Evolutionary conservation across 2,329 filamentous ascomycete species (phyloP), one percentile per base, ranked within the genome.

Genomic region (Diplodia intermedia): DNA sequence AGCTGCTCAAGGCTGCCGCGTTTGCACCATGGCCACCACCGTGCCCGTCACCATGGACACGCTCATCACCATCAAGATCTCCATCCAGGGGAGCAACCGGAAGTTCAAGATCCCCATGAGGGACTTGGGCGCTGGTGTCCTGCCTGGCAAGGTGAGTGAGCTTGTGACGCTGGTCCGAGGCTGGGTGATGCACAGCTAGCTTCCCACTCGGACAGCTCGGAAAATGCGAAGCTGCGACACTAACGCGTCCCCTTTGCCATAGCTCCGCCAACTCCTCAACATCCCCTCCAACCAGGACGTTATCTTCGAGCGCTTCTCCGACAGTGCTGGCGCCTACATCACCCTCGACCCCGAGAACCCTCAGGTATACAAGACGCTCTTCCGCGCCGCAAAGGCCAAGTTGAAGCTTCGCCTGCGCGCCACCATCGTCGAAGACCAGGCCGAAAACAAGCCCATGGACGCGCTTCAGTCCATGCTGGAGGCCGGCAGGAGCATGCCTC

Each of bases 311-410:
- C 92, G 95, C 73, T 99, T 93, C 82, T 98, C 95, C 71, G 95
- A 99, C 81, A 97, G 93, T 71, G 92, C 93, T 71, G 90, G 86
- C 55, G 84, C 89, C 71, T 98, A 91, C 80, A 87, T 98, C 72
- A 85, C 87, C 54, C 89, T 99, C 69, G 91, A 97, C 78, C 84
- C 88, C 70, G 84, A 85, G 77, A 96, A 97, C 76, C 82, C 87
- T 9, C 85, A 91, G 55, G 92, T 97, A 75, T 99, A 97, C 86
- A 98, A 97, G 85, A 95, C 97, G 78, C 90, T 99, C 52, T 94
- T 95, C 79, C 91, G 95, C 75, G 95, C 95, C 72, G 95, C 95
- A 71, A 99, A 97, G 84, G 95, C 95, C 47, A 99, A 99, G 86
- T 89, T 94, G 72, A 99, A 98, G 89, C 89, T 99, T 73, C 94